Evolutionary conservation across 352 stramenopile genomes (phyloP).

Genomic region (Phytophthora pisi): DNA sequence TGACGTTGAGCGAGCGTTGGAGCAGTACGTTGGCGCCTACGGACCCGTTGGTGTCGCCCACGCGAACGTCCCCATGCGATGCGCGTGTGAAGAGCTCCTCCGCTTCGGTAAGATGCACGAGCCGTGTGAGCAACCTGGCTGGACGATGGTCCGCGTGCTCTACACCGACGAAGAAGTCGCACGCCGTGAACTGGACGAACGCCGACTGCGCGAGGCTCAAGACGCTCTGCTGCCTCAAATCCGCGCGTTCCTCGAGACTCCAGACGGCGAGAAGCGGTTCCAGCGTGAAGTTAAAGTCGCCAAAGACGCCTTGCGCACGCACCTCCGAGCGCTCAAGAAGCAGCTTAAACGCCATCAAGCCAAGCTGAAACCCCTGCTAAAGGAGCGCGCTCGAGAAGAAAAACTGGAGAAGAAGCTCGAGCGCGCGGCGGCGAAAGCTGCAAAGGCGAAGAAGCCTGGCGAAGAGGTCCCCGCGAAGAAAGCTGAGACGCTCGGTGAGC

Average conservation of each 20-base stretch:
- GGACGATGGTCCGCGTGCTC: conserved; percentile 65
- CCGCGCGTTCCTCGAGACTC: conserved; percentile 56
- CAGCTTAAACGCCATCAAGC: conserved; percentile 37
- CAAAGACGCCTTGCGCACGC: conserved; percentile 46
- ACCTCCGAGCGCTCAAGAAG: conserved; percentile 50
- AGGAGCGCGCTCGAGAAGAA: conserved; percentile 23
- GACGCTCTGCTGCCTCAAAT: conserved; percentile 62
- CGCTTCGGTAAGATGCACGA: conserved; percentile 74
- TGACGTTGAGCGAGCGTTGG: conserved; percentile 58
- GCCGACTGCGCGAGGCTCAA: conserved; percentile 49
- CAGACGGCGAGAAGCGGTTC: conserved; percentile 71
- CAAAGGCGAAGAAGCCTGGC: conserved; percentile 13
- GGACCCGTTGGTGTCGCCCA: conserved; percentile 65
- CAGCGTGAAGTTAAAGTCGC: conserved; percentile 55
- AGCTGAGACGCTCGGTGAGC: conserved; percentile 38
- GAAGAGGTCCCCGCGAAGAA: conserved; percentile 4
- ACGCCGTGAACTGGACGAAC: conserved; percentile 54
- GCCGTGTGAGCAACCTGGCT: conserved; percentile 62
- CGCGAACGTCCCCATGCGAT: conserved; percentile 72
- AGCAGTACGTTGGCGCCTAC: conserved; percentile 67
- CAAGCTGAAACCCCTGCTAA: conserved; percentile 32
- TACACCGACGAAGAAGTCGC: conserved; percentile 64
- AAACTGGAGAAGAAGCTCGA: conserved; percentile 31
- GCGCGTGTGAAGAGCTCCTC: conserved; percentile 69
- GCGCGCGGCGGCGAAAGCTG: conserved; percentile 22